Base-by-base conservation (phyloP, 306 rosid genomes). In the Sphenostylis stenocarpa region DNA sequence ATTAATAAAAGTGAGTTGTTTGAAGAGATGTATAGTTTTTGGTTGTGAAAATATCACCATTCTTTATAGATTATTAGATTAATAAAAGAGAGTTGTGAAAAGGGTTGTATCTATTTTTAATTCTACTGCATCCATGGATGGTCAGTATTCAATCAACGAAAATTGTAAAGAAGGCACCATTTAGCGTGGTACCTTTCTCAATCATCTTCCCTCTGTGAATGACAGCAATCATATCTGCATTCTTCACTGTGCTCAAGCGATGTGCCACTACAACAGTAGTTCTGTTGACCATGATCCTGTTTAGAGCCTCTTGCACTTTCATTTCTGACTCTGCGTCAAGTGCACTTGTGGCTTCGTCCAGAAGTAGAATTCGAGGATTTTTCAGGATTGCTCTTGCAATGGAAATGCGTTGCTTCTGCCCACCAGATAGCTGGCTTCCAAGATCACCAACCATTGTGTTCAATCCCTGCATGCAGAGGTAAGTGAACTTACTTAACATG, bases 311-410 rank as follows among this genome's bases (percentile, higher is more conserved):
- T 85, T 93, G 98, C 57, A 93, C 98, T 67, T 89, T 17, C 82
- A 97, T 91, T 76, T 93, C 98, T 36, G 98, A 93, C 53, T 89
- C 98, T 57, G 90, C 91, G 79, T 93, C 98, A 51, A 93, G 97
- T 38, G 98, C 97, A 81, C 97, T 93, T 33, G 97, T 91, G 63
- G 98, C 96, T 89, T 93, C 98, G 80, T 93, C 98, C 1, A 93
- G 87, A 77, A 93, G 97, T 66, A 91, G 77, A 64, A 91, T 93
- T 70, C 96, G 78, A 0, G 98, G 98, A 66, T 91, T 78, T 83
- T 89, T 93, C 48, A 93, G 77, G 74, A 93, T 93, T 41, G 98
- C 98, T 74, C 98, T 91, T 38, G 98, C 98, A 44, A 93, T 93
- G 26, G 98, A 96, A 57, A 91, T 87, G 70, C 98, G 90, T 65